Conservation (phyloP, 495 filamentous ascomycete genomes). For the Halenospora varia region DNA sequence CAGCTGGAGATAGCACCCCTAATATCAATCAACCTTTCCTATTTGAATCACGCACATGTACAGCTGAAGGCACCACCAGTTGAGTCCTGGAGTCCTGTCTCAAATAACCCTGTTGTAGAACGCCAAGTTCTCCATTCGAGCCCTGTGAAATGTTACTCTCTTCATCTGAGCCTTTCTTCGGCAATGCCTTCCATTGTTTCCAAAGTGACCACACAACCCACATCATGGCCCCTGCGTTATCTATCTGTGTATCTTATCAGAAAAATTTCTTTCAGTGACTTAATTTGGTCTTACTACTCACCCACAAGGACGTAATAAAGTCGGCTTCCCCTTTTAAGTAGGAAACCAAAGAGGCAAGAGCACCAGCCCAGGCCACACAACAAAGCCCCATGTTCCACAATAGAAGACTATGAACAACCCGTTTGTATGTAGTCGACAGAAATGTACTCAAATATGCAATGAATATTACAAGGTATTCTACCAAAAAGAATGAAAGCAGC, state of each 20-base stretch:
- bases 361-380: not conserved
- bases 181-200: not conserved
- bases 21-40: too few species aligned
- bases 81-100: not conserved
- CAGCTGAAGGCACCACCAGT: not conserved
- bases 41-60: not conserved
- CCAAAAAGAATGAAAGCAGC: constrained; percentile 1
- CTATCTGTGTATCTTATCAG: constrained; percentile 1
- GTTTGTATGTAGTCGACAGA: not conserved
- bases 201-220: not conserved
- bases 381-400: not conserved
- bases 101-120: too few species aligned
- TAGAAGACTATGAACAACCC: not conserved
- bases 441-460: not conserved
- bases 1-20: too few species aligned
- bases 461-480: not conserved
- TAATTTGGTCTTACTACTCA: not conserved
- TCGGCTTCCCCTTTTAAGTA: not conserved
- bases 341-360: not conserved
- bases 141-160: not conserved
- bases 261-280: not conserved
- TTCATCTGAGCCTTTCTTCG: not conserved
- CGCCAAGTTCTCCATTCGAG: not conserved
- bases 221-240: not conserved
- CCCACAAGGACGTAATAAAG: not conserved